Base-by-base conservation (phyloP, 352 stramenopile species). In the Phytopythium vexans region DNA sequence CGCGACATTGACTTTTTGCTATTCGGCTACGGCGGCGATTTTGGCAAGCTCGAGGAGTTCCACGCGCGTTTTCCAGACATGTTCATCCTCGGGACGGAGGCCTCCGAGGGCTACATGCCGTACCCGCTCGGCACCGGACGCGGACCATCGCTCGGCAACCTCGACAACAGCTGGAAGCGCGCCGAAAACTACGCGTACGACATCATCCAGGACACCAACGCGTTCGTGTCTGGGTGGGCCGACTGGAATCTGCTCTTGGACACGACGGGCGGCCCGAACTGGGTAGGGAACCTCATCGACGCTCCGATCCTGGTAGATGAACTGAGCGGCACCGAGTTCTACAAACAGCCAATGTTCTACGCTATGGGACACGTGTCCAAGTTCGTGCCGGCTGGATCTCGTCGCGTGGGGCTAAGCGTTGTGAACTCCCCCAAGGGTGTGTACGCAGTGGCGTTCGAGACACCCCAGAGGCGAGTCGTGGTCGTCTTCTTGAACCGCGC, bases 201-300 rank as follows among this genome's bases (percentile, higher is more conserved):
- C 60, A 94, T 97, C 51, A 84, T 97, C 53, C 70, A 79, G 16
- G 86, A 97, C 62, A 49, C 96, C 11, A 68, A 73, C 47, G 89
- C 89, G 64, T 84, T 81, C 53, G 78, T 82, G 7, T 62, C 66
- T 1, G 85, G 82, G 9, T 97, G 87, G 86, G 89, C 67, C 21
- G 85, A 97, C 70, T 97, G 87, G 84, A 97, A 97, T 55, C 49
- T 96, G 33, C 62, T 80, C 48, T 72, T 97, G 14, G 72, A 90
- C 64, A 77, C 64, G 34, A 69, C 49, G 6, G 77, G 77, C 39
- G 89, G 87, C 0, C 89, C 89, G 5, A 93, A 77, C 36, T 92
- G 88, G 76, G 62, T 74, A n/a, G 49, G 65, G 16, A 94, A 94
- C 55, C 16, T 68, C 8, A 64, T 88, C 16, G 86, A 95, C 41